Base-by-base conservation (phyloP, 371 early-diverging fungal species). In the Lichtheimia ramosa region DNA sequence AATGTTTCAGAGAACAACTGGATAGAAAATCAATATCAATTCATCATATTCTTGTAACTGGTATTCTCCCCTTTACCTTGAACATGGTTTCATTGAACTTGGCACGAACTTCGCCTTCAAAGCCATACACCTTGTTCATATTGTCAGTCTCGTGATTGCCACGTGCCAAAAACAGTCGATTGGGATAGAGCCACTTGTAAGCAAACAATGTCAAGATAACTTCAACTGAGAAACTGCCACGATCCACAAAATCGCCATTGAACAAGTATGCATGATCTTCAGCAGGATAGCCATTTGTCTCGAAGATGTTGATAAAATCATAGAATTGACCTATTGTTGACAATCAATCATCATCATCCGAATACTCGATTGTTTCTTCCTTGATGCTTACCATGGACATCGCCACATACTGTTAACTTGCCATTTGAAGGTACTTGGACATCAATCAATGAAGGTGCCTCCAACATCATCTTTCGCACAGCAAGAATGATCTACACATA, bases 141-240 rank as follows among this genome's bases (percentile, higher is more conserved):
- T 94, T 92, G 57, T 91, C 90, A 0, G 97, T 93, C 70, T 99
- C 99, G 75, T 99, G 99, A 77, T 99, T 99, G 57, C 99, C 99
- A 59, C 99, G 92, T 20, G 93, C 91, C 58, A 98, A 71, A 70
- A 83, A 93, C 64, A 99, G 77, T 8, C 83, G 75, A 18, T 89
- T 73, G 12, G 99, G 99, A 68, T 96, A 96, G 51, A 96, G 81
- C 69, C 90, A 83, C 73, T 96, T 96, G 83, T 87, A 95, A 6
- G 95, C 87, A 58, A 98, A 88, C 48, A 99, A 83, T n/a, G 96
- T 88, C 59, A 97, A 64, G 57, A 98, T 92, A 56, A 95, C 93
- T 71, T 99, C 99, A 7, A 97, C 83, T 7, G 96, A 96, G 80
- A 96, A 95, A 46, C 92, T 91, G 34, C 99, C 99, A 57, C 99